Evolutionary conservation across 2,329 filamentous ascomycete genomes (phyloP).

Genomic region (Cucurbitaria berberidis): DNA sequence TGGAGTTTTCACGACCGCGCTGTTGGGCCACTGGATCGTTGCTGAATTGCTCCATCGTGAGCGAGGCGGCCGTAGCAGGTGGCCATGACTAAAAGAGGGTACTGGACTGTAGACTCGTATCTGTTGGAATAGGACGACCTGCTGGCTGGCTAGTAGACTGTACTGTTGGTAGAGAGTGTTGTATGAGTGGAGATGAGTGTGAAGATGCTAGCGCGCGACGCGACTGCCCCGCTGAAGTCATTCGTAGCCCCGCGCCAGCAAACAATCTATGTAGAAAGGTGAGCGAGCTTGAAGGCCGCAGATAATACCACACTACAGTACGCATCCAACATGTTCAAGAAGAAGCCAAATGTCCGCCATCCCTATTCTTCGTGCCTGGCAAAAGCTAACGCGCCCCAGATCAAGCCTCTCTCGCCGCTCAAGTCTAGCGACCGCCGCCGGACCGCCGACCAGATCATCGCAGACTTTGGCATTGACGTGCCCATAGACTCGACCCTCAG

Average conservation of each 20-base stretch:
- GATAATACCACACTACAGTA: not conserved
- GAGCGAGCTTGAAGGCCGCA: not conserved
- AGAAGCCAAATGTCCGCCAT: conserved; percentile 62
- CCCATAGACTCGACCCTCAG: conserved; percentile 48
- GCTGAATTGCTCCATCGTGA: too few species aligned
- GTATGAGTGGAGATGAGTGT: too few species aligned
- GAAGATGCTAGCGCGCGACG: conserved; percentile 7
- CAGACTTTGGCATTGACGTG: conserved; percentile 62
- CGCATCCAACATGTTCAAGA: conserved; percentile 63
- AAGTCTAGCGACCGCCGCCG: conserved; percentile 71
- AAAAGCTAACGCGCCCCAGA: conserved; percentile 48
- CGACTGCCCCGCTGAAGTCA: conserved; percentile 24
- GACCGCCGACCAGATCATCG: conserved; percentile 70
- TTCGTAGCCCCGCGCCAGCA: not conserved
- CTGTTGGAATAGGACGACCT: too few species aligned
- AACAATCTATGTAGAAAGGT: not conserved
- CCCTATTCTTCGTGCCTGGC: not conserved
- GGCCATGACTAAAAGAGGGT: too few species aligned
- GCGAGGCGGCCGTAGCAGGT: too few species aligned
- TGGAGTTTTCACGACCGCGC: too few species aligned
- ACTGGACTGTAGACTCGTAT: too few species aligned
- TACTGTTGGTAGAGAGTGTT: too few species aligned
- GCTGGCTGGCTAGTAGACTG: too few species aligned
- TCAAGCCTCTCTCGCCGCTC: conserved; percentile 70
- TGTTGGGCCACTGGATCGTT: too few species aligned